Evolutionary conservation across 495 filamentous ascomycete species (phyloP).

Genomic region (Thozetella sp.): DNA sequence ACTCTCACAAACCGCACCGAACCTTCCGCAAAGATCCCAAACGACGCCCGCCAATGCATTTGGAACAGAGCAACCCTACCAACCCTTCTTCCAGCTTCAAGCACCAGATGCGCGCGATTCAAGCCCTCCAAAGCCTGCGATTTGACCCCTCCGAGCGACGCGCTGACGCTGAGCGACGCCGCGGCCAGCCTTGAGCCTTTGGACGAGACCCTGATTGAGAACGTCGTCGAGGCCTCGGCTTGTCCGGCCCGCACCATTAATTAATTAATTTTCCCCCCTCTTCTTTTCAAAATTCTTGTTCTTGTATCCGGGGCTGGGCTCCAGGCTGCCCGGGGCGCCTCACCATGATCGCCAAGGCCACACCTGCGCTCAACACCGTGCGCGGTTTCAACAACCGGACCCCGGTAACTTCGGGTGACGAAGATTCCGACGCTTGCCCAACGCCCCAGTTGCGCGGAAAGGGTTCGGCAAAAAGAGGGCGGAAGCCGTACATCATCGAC

Average conservation of each 20-base stretch:
- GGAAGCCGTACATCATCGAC: slow-evolving; percentile 33
- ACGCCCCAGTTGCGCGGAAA: slow-evolving; percentile 34
- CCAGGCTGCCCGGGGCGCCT: slow-evolving; percentile 10
- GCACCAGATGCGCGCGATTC: slow-evolving; percentile 46
- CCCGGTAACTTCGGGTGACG: slow-evolving; percentile 81
- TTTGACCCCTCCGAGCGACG: slow-evolving; percentile 39
- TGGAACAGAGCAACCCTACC: slow-evolving; percentile 35
- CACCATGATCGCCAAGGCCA: slow-evolving; percentile 43
- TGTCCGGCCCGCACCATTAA: neutral
- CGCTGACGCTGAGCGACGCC: slow-evolving; percentile 50
- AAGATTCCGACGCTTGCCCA: slow-evolving; percentile 72
- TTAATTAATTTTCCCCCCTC: neutral
- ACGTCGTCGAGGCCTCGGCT: slow-evolving; percentile 7
- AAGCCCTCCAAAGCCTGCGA: slow-evolving; percentile 36
- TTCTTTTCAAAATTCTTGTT: slow-evolving; percentile 8
- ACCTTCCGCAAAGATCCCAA: slow-evolving; percentile 4
- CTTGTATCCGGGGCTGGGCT: slow-evolving; percentile 2
- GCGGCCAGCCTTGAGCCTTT: slow-evolving; percentile 50
- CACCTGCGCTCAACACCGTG: slow-evolving; percentile 70
- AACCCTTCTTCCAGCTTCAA: slow-evolving; percentile 45
- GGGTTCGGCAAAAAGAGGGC: slow-evolving; percentile 21
- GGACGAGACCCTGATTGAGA: slow-evolving; percentile 31
- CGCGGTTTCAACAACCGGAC: slow-evolving; percentile 68
- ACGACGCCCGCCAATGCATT: slow-evolving; percentile 40
- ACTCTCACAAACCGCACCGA: neutral